phyloP scores from a whole-genome alignment of 495 filamentous ascomycete species.

The Corynascus novoguineensis region DNA sequence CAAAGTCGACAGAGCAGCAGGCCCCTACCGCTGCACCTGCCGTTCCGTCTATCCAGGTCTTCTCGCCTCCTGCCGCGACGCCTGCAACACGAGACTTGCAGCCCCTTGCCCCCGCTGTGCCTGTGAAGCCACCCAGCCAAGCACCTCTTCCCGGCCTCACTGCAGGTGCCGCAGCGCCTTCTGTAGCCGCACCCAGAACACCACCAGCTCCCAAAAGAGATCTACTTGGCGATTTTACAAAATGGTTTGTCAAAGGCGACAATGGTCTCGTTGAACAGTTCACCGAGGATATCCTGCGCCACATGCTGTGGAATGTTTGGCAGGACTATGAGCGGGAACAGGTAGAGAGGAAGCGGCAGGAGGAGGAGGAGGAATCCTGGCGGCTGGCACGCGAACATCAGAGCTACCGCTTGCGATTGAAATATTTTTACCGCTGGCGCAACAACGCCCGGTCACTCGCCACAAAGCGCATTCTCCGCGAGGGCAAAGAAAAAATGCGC shows the following conservation, averaged over 20 bases:
- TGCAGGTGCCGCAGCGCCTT: not conserved
- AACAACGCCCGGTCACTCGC: constrained; percentile 30
- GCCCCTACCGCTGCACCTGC: not conserved
- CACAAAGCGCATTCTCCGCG: constrained; percentile 33
- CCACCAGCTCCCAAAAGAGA: constrained; percentile 22
- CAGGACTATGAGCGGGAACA: constrained; percentile 33
- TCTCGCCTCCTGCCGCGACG: not conserved
- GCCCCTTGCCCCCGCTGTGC: not conserved
- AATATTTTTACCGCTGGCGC: constrained; percentile 47
- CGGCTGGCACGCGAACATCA: constrained; percentile 36
- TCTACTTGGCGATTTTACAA: constrained; percentile 36
- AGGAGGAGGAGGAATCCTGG: constrained; percentile 39
- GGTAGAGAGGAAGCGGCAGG: constrained; percentile 31
- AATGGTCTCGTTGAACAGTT: constrained; percentile 40
- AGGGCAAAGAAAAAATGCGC: constrained; percentile 29
- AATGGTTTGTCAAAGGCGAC: constrained; percentile 45
- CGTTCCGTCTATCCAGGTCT: constrained; percentile 8
- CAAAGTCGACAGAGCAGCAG: not conserved
- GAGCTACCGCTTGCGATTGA: constrained; percentile 37
- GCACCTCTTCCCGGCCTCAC: not conserved
- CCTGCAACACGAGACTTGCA: not conserved
- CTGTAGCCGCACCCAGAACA: not conserved
- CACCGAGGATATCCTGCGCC: constrained; percentile 30
- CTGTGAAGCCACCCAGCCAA: not conserved
- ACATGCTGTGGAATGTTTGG: constrained; percentile 31